A percentile compares a stretch with the other conserved stretches of the same genome.
These are phyloP conservation scores for Vitis hybrid DNA, from an alignment of 177 flowering plant species.

Conservation along the genomic window DNA sequence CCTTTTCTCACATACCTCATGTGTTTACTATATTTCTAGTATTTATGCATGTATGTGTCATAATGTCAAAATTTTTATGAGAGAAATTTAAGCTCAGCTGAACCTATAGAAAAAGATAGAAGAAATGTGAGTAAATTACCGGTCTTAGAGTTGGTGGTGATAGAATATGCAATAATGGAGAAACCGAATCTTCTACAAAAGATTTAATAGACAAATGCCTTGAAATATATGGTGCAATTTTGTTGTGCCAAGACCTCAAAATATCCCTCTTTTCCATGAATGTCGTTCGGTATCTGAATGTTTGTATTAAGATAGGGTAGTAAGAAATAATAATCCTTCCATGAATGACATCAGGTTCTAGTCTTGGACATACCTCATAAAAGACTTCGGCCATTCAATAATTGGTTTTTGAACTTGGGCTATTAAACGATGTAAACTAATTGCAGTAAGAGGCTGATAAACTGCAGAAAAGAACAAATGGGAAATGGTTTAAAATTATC, in stretches of 20 bases:
- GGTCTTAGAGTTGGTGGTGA: constrained; percentile 84
- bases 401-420: constrained; percentile 74
- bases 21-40: too few relatives aligned
- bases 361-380: constrained; percentile 13
- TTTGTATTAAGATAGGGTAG: too few relatives aligned
- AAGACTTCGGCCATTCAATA: constrained; percentile 96
- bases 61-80: background rate
- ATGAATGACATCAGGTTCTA: too few relatives aligned
- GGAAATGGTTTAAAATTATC: background rate
- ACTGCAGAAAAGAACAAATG: constrained; percentile 37
- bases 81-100: background rate
- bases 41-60: too few relatives aligned
- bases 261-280: too few relatives aligned
- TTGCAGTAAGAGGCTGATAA: constrained; percentile 73
- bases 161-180: constrained; percentile 39
- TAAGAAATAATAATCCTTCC: too few relatives aligned
- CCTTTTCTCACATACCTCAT: too few relatives aligned
- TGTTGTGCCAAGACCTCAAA: too few relatives aligned
- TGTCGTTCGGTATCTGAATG: too few relatives aligned
- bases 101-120: background rate
- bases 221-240: too few relatives aligned
- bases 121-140: constrained; percentile 42
- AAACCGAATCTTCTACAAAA: too few relatives aligned
- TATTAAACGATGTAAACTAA: constrained; percentile 51
- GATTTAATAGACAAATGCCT: too few relatives aligned